phyloP scores from a whole-genome alignment of 495 filamentous ascomycete genomes.

The Hypoxylon trugodes region DNA sequence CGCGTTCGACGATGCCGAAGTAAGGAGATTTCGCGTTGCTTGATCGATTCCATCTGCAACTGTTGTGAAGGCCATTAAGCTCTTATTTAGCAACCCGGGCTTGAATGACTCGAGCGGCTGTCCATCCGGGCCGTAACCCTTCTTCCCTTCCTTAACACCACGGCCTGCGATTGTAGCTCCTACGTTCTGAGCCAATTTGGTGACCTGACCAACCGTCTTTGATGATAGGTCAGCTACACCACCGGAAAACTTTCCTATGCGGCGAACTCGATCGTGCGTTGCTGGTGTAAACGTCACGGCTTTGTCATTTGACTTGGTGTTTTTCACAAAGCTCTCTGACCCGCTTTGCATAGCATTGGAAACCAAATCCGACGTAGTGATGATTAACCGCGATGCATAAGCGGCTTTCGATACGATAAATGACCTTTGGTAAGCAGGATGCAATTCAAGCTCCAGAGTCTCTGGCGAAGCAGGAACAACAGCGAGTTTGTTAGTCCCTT shows the following conservation, averaged over 20 bases:
- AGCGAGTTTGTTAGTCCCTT: slow-evolving; percentile 73
- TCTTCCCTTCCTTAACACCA: slow-evolving; percentile 57
- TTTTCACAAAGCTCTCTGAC: slow-evolving; percentile 83
- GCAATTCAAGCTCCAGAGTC: slow-evolving; percentile 79
- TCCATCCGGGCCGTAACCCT: slow-evolving; percentile 69
- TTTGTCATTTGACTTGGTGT: slow-evolving; percentile 74
- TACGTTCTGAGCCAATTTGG: slow-evolving; percentile 83
- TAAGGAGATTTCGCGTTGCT: slow-evolving; percentile 77
- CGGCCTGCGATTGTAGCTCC: slow-evolving; percentile 76
- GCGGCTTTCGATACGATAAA: slow-evolving; percentile 89
- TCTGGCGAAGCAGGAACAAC: slow-evolving; percentile 81
- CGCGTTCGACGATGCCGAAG: slow-evolving; percentile 75
- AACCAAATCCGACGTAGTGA: slow-evolving; percentile 81
- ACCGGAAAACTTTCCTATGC: slow-evolving; percentile 81
- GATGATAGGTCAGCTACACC: slow-evolving; percentile 80
- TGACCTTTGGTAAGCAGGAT: slow-evolving; percentile 88
- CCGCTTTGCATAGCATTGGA: slow-evolving; percentile 77
- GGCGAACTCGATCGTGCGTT: slow-evolving; percentile 84
- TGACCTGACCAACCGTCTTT: slow-evolving; percentile 82
- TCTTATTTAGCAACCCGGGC: slow-evolving; percentile 92
- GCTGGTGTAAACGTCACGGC: slow-evolving; percentile 88
- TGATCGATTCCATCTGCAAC: slow-evolving; percentile 93
- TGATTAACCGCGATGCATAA: slow-evolving; percentile 89
- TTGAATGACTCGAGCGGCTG: slow-evolving; percentile 73
- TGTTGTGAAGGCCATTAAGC: slow-evolving; percentile 94